These are phyloP conservation scores for Limonium bicolor DNA, from an alignment of 148 eudicot species.

Conservation along the genomic window DNA sequence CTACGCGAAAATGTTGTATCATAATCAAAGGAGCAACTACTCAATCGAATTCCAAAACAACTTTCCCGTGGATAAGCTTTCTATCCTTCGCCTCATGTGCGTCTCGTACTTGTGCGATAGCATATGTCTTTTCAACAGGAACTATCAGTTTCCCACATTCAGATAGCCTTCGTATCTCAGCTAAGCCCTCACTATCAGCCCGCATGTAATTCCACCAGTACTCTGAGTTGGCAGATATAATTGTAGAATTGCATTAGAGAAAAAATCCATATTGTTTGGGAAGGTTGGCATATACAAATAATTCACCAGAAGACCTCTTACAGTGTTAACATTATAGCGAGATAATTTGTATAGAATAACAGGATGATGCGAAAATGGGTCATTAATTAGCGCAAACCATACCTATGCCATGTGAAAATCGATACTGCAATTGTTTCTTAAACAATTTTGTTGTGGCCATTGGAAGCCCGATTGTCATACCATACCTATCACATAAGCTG, in stretches of 20 bases:
- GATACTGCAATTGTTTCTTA: slow-evolving; percentile 69
- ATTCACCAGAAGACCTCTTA: too few species aligned
- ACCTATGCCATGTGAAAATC: slow-evolving; percentile 91
- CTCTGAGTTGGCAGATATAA: too few species aligned
- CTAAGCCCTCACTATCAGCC: slow-evolving; percentile 81
- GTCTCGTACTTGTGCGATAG: slow-evolving; percentile 64
- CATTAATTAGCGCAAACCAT: background rate
- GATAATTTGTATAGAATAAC: background rate
- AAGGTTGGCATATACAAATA: background rate
- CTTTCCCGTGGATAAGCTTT: slow-evolving; percentile 62
- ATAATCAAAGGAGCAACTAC: too few species aligned
- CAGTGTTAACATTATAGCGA: too few species aligned
- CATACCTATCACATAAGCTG: slow-evolving; percentile 63
- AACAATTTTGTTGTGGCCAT: slow-evolving; percentile 51
- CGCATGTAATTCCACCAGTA: slow-evolving; percentile 94
- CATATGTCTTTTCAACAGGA: slow-evolving; percentile 76
- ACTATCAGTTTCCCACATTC: slow-evolving; percentile 71
- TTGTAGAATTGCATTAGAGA: too few species aligned
- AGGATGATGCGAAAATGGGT: background rate
- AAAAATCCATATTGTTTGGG: background rate
- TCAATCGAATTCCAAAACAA: slow-evolving; percentile 77
- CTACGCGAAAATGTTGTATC: too few species aligned
- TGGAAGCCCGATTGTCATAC: slow-evolving; percentile 68
- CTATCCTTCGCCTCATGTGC: slow-evolving; percentile 90
- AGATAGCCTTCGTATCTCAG: slow-evolving; percentile 51